Percentiles rank a stretch among this genome's conserved stretches.
Evolutionary conservation across 2,329 filamentous ascomycete genomes (phyloP).

Genomic region (Fusarium sp.): DNA sequence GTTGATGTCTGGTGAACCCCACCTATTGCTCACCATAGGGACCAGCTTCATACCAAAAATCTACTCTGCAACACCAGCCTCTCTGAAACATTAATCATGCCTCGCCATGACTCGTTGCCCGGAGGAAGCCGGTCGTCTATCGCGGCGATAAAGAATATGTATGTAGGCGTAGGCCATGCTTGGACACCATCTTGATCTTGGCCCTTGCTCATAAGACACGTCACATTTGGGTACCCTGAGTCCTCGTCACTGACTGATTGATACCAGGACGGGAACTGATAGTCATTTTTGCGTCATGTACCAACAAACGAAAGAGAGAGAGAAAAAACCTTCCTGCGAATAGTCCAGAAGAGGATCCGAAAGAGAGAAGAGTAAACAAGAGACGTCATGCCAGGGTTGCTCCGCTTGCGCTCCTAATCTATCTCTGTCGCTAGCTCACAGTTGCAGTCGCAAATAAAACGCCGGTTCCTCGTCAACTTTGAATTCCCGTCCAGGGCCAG

Average conservation of each 20-base stretch:
- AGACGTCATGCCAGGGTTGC: slow-evolving; percentile 25
- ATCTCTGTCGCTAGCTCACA: slow-evolving; percentile 23
- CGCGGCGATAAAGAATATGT: slow-evolving; percentile 2
- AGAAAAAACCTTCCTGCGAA: slow-evolving; percentile 5
- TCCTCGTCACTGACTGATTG: slow-evolving; percentile 34
- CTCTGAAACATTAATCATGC: slow-evolving; percentile 8
- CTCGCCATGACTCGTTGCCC: slow-evolving; percentile 32
- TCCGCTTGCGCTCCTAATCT: slow-evolving; percentile 27
- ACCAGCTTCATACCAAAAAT: slow-evolving; percentile 20
- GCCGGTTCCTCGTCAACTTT: slow-evolving; percentile 14
- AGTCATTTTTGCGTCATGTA: slow-evolving; percentile 23
- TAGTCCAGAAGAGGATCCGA: background rate
- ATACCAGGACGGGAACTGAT: slow-evolving; percentile 34
- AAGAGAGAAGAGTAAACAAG: slow-evolving; percentile 38
- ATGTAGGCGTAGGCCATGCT: background rate
- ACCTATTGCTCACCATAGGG: slow-evolving; percentile 5
- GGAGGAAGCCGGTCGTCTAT: slow-evolving; percentile 6
- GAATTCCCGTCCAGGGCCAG: slow-evolving; percentile 20
- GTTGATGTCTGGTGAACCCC: background rate
- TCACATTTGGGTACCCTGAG: slow-evolving; percentile 34
- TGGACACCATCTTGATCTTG: slow-evolving; percentile 16
- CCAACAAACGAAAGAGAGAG: background rate
- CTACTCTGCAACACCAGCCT: slow-evolving; percentile 32
- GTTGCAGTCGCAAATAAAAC: slow-evolving; percentile 22
- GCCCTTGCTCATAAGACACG: slow-evolving; percentile 35